Conservation (phyloP, 495 filamentous ascomycete genomes). For the Tuber umbilicatum region DNA sequence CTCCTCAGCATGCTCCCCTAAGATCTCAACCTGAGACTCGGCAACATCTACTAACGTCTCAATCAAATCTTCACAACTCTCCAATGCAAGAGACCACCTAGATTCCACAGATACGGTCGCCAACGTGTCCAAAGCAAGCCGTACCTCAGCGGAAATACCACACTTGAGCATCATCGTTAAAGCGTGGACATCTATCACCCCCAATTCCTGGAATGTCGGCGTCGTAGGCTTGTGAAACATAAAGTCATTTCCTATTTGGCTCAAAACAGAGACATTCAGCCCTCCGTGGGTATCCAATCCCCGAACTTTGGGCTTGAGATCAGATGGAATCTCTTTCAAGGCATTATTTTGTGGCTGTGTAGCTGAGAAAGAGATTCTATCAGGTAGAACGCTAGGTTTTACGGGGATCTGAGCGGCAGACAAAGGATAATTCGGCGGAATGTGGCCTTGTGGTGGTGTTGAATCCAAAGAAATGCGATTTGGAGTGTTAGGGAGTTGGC, state of each 20-base stretch:
- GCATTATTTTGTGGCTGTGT: constrained; percentile 43
- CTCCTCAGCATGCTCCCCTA: constrained; percentile 72
- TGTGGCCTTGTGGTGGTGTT: constrained; percentile 33
- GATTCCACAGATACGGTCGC: constrained; percentile 62
- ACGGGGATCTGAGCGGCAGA: constrained; percentile 12
- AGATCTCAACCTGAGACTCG: constrained; percentile 71
- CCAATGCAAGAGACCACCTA: constrained; percentile 56
- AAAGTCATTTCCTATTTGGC: constrained; percentile 58
- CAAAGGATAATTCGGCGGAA: constrained; percentile 28
- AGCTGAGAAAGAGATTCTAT: constrained; percentile 35
- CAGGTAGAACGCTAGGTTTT: constrained; percentile 28
- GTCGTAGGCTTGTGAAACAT: constrained; percentile 60
- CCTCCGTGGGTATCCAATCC: constrained; percentile 58
- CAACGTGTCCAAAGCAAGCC: constrained; percentile 78
- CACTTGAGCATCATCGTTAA: constrained; percentile 87
- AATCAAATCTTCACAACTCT: constrained; percentile 77
- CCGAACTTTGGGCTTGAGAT: constrained; percentile 59
- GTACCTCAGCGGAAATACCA: constrained; percentile 79
- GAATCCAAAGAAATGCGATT: constrained; percentile 32
- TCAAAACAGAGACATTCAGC: constrained; percentile 55
- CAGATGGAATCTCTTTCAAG: constrained; percentile 49
- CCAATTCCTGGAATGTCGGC: constrained; percentile 69
- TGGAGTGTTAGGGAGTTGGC: constrained; percentile 34
- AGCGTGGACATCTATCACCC: constrained; percentile 83
- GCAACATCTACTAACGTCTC: constrained; percentile 85